A percentile compares a stretch with the other conserved stretches of the same genome.
phyloP scores from a whole-genome alignment of 2,329 filamentous ascomycete genomes.

The Pseudogymnoascus sp. region DNA sequence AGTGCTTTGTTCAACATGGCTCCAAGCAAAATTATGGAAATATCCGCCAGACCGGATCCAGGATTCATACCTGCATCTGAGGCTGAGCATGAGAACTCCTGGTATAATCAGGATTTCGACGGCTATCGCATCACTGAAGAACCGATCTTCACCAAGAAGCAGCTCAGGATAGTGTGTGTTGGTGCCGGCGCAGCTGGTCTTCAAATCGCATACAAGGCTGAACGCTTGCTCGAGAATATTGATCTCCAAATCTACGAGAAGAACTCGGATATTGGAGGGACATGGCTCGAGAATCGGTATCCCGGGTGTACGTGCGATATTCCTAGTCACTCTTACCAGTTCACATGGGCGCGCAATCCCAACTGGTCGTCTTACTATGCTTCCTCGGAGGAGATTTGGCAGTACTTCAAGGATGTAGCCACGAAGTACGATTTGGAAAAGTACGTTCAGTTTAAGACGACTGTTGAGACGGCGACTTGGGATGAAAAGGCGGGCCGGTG shows the following conservation, averaged over 20 bases:
- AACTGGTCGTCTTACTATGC: slow-evolving; percentile 28
- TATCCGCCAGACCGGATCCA: too few species aligned
- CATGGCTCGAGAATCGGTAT: slow-evolving; percentile 48
- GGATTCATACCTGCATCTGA: too few species aligned
- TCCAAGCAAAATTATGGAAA: too few species aligned
- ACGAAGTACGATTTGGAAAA: slow-evolving; percentile 30
- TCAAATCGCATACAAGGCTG: slow-evolving; percentile 28
- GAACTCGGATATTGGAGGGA: slow-evolving; percentile 42
- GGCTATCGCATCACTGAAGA: too few species aligned
- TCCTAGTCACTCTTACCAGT: slow-evolving; percentile 46
- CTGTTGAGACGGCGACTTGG: slow-evolving; percentile 37
- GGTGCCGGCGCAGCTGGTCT: too few species aligned
- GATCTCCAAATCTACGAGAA: slow-evolving; percentile 40
- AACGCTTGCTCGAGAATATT: slow-evolving; percentile 26
- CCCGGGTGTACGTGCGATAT: slow-evolving; percentile 48
- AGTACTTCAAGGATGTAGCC: slow-evolving; percentile 30
- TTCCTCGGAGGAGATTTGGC: slow-evolving; percentile 22
- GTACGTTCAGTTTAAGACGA: slow-evolving; percentile 37
- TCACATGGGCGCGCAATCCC: slow-evolving; percentile 16
- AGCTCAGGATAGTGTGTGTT: too few species aligned
- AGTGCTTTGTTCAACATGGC: too few species aligned
- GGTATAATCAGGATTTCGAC: too few species aligned
- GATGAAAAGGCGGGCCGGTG: slow-evolving; percentile 35
- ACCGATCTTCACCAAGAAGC: too few species aligned
- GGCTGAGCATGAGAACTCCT: too few species aligned